phyloP scores from a whole-genome alignment of 2,329 filamentous ascomycete species.

The Domatiomyces catenatus region DNA sequence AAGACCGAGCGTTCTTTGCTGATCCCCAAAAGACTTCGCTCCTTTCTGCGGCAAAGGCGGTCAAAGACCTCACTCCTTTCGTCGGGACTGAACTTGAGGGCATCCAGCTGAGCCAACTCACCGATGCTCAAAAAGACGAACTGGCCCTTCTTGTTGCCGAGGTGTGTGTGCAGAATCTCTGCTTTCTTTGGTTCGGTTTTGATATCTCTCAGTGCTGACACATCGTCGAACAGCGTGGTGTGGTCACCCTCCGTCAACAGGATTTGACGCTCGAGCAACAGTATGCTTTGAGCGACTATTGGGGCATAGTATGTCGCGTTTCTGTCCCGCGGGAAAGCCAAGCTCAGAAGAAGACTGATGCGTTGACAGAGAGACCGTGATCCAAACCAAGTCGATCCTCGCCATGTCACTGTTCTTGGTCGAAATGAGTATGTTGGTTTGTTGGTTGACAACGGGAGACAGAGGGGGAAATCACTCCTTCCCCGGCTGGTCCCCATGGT shows the following conservation, averaged over 20 bases:
- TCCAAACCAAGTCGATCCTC: slow-evolving; percentile 16
- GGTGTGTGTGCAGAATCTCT: no score
- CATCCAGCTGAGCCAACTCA: slow-evolving; percentile 34
- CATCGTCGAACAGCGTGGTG: slow-evolving; percentile 6
- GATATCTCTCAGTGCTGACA: no score
- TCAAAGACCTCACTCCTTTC: slow-evolving; percentile 32
- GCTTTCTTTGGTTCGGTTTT: no score
- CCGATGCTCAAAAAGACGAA: slow-evolving; percentile 35
- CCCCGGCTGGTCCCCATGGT: no score
- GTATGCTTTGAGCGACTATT: slow-evolving; percentile 10
- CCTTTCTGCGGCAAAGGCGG: slow-evolving; percentile 19
- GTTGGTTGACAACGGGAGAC: neutral
- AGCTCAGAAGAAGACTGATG: no score
- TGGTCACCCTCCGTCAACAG: slow-evolving; percentile 15
- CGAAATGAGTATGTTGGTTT: slow-evolving; percentile 12
- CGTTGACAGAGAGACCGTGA: slow-evolving; percentile 12
- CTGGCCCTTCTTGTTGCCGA: slow-evolving; percentile 53
- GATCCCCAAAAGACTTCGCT: slow-evolving; percentile 30
- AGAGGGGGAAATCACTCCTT: neutral
- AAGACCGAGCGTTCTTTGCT: slow-evolving; percentile 19
- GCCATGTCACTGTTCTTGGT: slow-evolving; percentile 17
- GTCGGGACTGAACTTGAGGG: slow-evolving; percentile 29
- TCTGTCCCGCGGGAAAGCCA: no score
- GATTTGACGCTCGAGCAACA: slow-evolving; percentile 14
- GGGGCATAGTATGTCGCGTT: slow-evolving; percentile 4